phyloP scores from a whole-genome alignment of 352 stramenopile genomes.

The Pythium utonaiense region DNA sequence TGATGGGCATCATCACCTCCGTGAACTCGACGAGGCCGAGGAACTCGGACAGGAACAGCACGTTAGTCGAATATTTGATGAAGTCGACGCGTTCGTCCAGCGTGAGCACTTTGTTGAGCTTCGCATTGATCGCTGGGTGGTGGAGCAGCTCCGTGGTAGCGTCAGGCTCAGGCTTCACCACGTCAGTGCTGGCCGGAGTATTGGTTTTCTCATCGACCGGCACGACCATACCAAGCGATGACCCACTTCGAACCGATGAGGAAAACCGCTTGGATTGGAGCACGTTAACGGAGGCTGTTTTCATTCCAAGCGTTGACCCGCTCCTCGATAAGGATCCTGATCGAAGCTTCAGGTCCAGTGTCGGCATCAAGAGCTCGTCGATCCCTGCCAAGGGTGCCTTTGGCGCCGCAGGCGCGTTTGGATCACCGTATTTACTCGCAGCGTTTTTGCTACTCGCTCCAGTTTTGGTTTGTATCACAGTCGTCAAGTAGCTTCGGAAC shows the following conservation, averaged over 20 bases:
- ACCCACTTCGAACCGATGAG: neutral
- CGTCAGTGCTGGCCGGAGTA: neutral
- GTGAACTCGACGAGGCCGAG: constrained; percentile 21
- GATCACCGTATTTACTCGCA: neutral
- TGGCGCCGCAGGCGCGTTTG: neutral
- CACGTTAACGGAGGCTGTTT: neutral
- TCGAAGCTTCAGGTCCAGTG: neutral
- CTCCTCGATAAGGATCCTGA: neutral
- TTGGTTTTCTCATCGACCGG: neutral
- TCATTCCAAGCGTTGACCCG: neutral
- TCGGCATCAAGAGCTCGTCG: neutral
- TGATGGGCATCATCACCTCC: constrained; percentile 21
- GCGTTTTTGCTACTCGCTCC: neutral
- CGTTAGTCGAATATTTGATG: neutral
- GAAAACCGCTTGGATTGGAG: neutral
- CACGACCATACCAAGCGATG: neutral
- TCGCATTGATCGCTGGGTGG: neutral
- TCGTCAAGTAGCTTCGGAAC: neutral
- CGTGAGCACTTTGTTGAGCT: neutral
- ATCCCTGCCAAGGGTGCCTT: neutral
- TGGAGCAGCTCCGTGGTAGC: neutral
- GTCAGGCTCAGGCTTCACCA: neutral
- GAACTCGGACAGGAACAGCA: constrained; percentile 23
- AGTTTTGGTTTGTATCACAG: neutral
- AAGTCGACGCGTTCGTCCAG: constrained; percentile 11